A percentile compares a stretch with the other conserved stretches of the same genome.
Conservation (phyloP, 352 stramenopile species). For the Elongisporangium anandrum region DNA sequence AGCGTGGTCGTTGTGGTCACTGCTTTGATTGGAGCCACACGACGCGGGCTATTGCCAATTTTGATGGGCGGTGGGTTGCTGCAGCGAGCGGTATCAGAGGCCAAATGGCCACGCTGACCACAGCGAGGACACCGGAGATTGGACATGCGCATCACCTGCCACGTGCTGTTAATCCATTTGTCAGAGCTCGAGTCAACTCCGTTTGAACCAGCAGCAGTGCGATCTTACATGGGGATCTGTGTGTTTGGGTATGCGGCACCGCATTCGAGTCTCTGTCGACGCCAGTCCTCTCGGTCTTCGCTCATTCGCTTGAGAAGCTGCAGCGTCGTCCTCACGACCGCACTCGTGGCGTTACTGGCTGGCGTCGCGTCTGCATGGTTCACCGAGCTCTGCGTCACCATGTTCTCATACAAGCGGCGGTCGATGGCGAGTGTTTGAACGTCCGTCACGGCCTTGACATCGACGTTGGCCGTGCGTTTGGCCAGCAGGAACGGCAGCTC, state of each 20-base stretch:
- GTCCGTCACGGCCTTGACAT: slow-evolving; percentile 64
- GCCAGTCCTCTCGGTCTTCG: slow-evolving; percentile 62
- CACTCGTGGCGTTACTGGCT: slow-evolving; percentile 16
- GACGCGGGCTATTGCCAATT: slow-evolving; percentile 5
- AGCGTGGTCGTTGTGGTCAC: slow-evolving; percentile 1
- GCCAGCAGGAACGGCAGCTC: slow-evolving; percentile 55
- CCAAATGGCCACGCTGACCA: slow-evolving; percentile 47
- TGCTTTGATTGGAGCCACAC: slow-evolving; percentile 3
- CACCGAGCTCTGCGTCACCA: slow-evolving; percentile 14
- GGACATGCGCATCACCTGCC: slow-evolving; percentile 74
- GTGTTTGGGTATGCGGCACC: slow-evolving; percentile 60
- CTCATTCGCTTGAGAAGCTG: slow-evolving; percentile 39
- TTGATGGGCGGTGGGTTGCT: slow-evolving; percentile 11
- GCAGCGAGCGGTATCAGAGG: slow-evolving; percentile 44
- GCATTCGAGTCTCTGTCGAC: slow-evolving; percentile 66
- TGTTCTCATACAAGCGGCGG: slow-evolving; percentile 56
- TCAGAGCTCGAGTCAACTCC: neutral
- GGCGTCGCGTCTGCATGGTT: too few species aligned
- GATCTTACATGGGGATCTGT: slow-evolving; percentile 64
- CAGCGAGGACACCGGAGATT: slow-evolving; percentile 57
- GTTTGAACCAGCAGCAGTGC: neutral
- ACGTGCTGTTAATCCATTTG: slow-evolving; percentile 31
- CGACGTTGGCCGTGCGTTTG: slow-evolving; percentile 43
- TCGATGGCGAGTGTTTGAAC: slow-evolving; percentile 62
- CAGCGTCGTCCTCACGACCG: slow-evolving; percentile 31